These are phyloP conservation scores for Ceratocystis eucalypticola DNA, from an alignment of 2,329 filamentous ascomycete species.

Conservation along the genomic window DNA sequence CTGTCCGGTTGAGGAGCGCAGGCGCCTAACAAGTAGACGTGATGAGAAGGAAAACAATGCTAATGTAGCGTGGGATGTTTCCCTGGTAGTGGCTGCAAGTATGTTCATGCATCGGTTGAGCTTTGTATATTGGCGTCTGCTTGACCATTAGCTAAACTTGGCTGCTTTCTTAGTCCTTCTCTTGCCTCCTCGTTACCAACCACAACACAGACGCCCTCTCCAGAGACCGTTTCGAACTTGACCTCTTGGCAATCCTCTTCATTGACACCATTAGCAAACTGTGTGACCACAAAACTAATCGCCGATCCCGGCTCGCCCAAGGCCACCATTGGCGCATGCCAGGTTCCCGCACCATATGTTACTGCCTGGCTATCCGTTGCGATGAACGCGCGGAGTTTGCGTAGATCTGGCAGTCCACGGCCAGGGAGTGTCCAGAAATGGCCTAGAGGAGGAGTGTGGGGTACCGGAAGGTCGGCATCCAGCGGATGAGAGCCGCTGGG, in stretches of 20 bases:
- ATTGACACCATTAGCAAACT: slow-evolving; percentile 72
- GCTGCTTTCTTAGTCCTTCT: not conserved
- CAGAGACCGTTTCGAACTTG: not conserved
- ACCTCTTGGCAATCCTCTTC: slow-evolving; percentile 84
- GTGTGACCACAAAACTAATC: slow-evolving; percentile 78
- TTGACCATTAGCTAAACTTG: not conserved
- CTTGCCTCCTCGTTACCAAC: not conserved
- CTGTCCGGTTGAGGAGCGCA: too few relatives aligned
- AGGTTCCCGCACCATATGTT: slow-evolving; percentile 82
- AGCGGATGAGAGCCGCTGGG: slow-evolving; percentile 30
- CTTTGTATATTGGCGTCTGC: too few relatives aligned
- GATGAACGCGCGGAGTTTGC: slow-evolving; percentile 59
- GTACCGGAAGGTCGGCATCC: slow-evolving; percentile 21
- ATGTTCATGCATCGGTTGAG: too few relatives aligned
- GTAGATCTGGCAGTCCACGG: slow-evolving; percentile 57
- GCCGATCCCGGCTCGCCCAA: slow-evolving; percentile 45
- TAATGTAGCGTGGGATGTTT: too few relatives aligned
- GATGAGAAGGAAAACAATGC: too few relatives aligned
- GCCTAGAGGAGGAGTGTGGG: slow-evolving; percentile 21
- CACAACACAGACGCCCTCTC: not conserved
- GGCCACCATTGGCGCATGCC: slow-evolving; percentile 93
- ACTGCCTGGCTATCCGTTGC: slow-evolving; percentile 69
- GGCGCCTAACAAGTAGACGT: too few relatives aligned
- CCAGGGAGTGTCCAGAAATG: slow-evolving; percentile 36
- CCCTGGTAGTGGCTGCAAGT: too few relatives aligned